phyloP scores from a whole-genome alignment of 1,284 basidiomycete genomes.

The Ganoderma lingzhi region DNA sequence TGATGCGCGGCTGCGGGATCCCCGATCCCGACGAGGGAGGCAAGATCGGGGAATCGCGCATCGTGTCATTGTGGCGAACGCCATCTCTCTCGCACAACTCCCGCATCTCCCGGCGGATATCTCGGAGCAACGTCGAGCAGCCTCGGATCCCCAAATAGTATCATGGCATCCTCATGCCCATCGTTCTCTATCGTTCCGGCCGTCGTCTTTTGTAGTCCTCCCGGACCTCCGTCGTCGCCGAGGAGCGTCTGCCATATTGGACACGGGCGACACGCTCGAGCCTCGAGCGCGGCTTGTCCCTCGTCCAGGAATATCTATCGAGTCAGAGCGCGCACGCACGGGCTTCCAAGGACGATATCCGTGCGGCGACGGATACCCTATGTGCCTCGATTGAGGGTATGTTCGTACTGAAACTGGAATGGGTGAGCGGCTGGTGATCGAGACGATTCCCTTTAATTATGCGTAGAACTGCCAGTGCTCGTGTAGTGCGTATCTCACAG shows the following conservation, averaged over 20 bases:
- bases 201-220: neutral
- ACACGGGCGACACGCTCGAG: too few species aligned
- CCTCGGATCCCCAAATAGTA: neutral
- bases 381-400: too few species aligned
- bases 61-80: neutral
- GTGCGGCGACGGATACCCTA: too few species aligned
- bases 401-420: too few species aligned
- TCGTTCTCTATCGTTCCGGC: neutral
- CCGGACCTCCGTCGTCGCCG: too few species aligned
- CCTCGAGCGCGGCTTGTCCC: too few species aligned
- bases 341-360: too few species aligned
- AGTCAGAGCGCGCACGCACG: too few species aligned
- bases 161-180: neutral
- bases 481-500: neutral
- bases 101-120: neutral
- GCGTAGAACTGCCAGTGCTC: too few species aligned
- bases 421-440: neutral
- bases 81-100: neutral
- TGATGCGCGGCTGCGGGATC: neutral
- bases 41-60: neutral
- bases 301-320: too few species aligned
- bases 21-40: neutral
- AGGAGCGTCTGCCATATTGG: too few species aligned
- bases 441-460: too few species aligned
- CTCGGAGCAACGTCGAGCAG: neutral